Evolutionary conservation across 805 yeast genomes (phyloP).

Genomic region (Wickerhamiella allomyrinae): DNA sequence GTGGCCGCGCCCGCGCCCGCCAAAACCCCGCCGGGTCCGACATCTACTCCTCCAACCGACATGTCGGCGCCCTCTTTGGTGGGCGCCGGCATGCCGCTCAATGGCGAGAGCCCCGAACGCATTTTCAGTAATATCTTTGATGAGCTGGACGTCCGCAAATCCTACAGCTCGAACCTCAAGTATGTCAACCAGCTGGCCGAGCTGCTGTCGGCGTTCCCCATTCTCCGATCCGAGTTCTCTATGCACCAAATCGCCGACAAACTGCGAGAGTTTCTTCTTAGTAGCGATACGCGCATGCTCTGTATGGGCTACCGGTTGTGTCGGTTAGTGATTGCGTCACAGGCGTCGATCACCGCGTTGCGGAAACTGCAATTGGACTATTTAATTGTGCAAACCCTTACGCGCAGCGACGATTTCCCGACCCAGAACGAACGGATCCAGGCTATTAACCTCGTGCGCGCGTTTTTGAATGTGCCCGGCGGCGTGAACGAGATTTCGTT

Average conservation of each 20-base stretch:
- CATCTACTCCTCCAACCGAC: slow-evolving; percentile 1
- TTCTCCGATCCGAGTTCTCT: slow-evolving; percentile 10
- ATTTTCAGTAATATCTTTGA: slow-evolving; percentile 6
- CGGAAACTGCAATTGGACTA: slow-evolving; percentile 42
- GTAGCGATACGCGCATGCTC: slow-evolving; percentile 43
- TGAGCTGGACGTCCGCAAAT: slow-evolving; percentile 7
- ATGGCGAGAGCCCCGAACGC: slow-evolving; percentile 1
- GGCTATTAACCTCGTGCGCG: slow-evolving; percentile 57
- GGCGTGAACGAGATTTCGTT: slow-evolving; percentile 41
- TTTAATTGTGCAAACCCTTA: slow-evolving; percentile 48
- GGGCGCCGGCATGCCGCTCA: not conserved
- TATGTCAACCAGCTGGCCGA: slow-evolving; percentile 9
- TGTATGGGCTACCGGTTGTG: slow-evolving; percentile 67
- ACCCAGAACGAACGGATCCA: slow-evolving; percentile 54
- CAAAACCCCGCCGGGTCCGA: not conserved
- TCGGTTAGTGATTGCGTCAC: slow-evolving; percentile 44
- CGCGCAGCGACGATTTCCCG: slow-evolving; percentile 35
- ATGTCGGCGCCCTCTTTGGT: not conserved
- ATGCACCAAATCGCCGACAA: slow-evolving; percentile 26
- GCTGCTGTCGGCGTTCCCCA: slow-evolving; percentile 9
- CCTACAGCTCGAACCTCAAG: slow-evolving; percentile 5
- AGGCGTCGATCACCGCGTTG: slow-evolving; percentile 40
- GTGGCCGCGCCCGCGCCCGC: slow-evolving; percentile 32
- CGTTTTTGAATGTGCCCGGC: slow-evolving; percentile 38
- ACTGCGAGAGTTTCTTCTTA: slow-evolving; percentile 47